Base-by-base conservation (phyloP, 495 filamentous ascomycete species). In the Opeltia flavorubescens region DNA sequence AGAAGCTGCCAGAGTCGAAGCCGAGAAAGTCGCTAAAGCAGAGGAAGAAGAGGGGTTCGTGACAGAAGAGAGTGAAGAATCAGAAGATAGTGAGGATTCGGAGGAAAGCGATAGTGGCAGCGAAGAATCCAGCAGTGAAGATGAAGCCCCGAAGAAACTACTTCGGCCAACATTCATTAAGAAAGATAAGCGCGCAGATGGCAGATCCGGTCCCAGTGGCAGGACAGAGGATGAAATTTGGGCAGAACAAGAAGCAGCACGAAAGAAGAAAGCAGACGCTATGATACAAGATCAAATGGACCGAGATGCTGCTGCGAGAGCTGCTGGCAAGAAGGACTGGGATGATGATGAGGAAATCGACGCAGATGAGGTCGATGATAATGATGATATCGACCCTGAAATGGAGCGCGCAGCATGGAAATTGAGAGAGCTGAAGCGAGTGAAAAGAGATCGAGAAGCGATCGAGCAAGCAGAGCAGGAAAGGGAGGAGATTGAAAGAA, bases 341-440 rank as follows among this genome's bases (percentile, higher is more conserved):
- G 88, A 94, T 54, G 86, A 94, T 52, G 83, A 86, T 47, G 77
- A 84, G 9, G 72, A 81, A n/a, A 62, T 64, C 5, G 71, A 75
- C 48, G 70, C 64, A 0, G 81, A 81, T 36, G 72, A 66, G 12
- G 79, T 95, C 20, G 85, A 95, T 56, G 88, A 93, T 53, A 80
- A 74, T 6, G 91, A 99, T 59, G 85, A 75, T 23, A 49, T 93
- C 4, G 89, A 96, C 59, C 83, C 85, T 0, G 89, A 88, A 53
- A 86, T 85, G 1, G 91, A 99, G 58, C 78, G 79, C 30, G 86
- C 87, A 9, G 84, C 86, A 0, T 99, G 91, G 91, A 94, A 94
- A 58, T 69, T 96, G 36, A 78, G 91, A 33, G 91, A 99, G 63
- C 65, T 99, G 25, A 80, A 81, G 63, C 80, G 91, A 2, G 73